Base-by-base conservation (phyloP, 257 asterid species). In the Salvia hispanica region DNA sequence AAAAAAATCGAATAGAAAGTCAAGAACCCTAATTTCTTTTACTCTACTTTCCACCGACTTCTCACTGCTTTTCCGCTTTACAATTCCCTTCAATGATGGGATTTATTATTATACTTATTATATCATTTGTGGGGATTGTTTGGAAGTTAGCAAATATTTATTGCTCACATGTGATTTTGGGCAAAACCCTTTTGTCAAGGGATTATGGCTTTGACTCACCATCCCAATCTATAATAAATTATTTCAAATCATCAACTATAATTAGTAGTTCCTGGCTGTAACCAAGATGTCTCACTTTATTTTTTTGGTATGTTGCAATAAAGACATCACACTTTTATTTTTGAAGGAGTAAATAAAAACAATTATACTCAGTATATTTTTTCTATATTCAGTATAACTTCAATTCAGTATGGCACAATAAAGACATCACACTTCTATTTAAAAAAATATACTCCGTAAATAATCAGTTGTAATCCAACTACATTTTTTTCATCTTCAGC, bases 141-240 rank as follows among this genome's bases (percentile, higher is more conserved):
- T 69, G 73, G 73, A 69, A 69, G 66, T 69, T 45, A 33, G 58
- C 66, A 58, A 57, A 34, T 45, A 69, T 69, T 69, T 45, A 69
- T 58, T 69, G 73, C 51, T 45, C 47, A 36, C 73, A 69, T 69
- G 73, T 69, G 73, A 46, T 33, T 48, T 69, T 58, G 52, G 47
- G 40, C 36, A 68, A 68, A 68, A 4, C 73, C 73, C 55, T 13
- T 45, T 9, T 16, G 39, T 64, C 7, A 11, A 55, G 61, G 62
- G 63, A 39, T 53, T 53, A 53, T 10, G 56, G 48, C 37, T 56
- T 68, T 68, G 73, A 44, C 73, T 57, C 47, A 2, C 44, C 33
- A 64, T 5, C 62, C 42, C 11, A 9, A 51, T 7, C 28, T 46
- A 18, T 33, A 14, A 50, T 21, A 5, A 5, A 59, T 39, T 36